phyloP scores from a whole-genome alignment of 495 filamentous ascomycete species.

The Daldinia childiae region DNA sequence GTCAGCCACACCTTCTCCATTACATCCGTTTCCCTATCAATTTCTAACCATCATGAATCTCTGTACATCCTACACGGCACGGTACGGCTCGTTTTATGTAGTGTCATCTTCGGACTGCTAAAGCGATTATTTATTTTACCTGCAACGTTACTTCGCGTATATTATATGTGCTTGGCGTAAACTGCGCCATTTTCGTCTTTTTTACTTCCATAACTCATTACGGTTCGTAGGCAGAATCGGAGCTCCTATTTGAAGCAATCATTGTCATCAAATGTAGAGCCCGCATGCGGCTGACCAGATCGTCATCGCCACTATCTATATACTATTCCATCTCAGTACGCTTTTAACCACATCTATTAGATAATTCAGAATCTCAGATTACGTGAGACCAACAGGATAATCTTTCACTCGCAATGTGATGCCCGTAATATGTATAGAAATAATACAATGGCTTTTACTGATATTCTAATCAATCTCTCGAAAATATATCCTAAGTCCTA shows the following conservation, averaged over 20 bases:
- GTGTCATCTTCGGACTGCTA: too few species aligned
- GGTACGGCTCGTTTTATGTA: too few species aligned
- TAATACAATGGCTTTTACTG: too few species aligned
- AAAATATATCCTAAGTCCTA: neutral
- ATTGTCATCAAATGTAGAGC: neutral
- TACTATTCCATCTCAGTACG: too few species aligned
- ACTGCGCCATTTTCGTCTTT: neutral
- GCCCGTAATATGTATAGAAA: neutral
- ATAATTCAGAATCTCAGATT: neutral
- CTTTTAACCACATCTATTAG: too few species aligned
- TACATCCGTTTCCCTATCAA: neutral
- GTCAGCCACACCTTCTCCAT: neutral
- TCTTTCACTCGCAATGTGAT: neutral
- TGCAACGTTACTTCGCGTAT: neutral
- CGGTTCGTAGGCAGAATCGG: neutral
- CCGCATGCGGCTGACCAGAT: neutral
- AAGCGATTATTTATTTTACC: neutral
- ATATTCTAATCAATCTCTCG: neutral
- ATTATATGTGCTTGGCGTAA: neutral
- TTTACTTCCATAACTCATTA: neutral
- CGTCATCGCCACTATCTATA: neutral
- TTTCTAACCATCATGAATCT: neutral
- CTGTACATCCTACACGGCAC: neutral
- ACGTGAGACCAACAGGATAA: neutral
- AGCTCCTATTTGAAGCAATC: neutral